Evolutionary conservation across 2,329 filamentous ascomycete species (phyloP).

Genomic region (Sordariomycetes sp.): DNA sequence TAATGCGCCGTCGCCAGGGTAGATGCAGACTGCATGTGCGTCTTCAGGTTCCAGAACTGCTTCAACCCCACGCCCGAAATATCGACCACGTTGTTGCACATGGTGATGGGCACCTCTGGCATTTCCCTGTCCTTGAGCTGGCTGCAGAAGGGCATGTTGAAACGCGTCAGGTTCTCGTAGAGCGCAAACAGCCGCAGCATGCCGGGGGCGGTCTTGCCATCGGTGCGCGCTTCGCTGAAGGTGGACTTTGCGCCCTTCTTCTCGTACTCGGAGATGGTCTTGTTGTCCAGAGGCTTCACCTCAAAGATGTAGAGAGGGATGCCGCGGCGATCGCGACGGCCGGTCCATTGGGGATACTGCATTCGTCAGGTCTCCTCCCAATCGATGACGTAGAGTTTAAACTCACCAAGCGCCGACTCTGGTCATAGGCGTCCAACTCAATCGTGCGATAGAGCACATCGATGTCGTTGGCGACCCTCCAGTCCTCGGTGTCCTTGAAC

Average conservation of each 20-base stretch:
- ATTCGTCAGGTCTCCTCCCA: neutral
- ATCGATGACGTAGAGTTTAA: conserved; percentile 1
- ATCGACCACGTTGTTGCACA: conserved; percentile 92
- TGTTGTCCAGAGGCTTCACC: conserved; percentile 72
- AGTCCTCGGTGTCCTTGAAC: conserved; percentile 82
- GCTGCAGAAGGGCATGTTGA: conserved; percentile 78
- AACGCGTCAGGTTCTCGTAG: conserved; percentile 86
- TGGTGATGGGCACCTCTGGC: conserved; percentile 76
- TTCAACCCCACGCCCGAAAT: conserved; percentile 79
- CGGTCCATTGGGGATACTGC: conserved; percentile 92
- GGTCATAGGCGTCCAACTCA: conserved; percentile 75
- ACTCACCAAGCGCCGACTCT: conserved; percentile 64
- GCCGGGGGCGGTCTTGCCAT: conserved; percentile 61
- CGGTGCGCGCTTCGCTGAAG: conserved; percentile 51
- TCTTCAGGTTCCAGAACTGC: conserved; percentile 93
- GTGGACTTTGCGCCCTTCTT: conserved; percentile 36
- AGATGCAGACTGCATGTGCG: conserved; percentile 88
- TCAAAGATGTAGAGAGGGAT: conserved; percentile 91
- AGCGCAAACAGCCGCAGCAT: conserved; percentile 82
- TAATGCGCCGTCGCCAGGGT: conserved; percentile 87
- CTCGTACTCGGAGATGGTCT: conserved; percentile 73
- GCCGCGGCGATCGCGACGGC: conserved; percentile 78
- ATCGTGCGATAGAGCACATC: conserved; percentile 79
- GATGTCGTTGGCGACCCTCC: conserved; percentile 72
- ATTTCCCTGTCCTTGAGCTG: conserved; percentile 62